Conservation (phyloP, 768 basidiomycete genomes). For the Scleroderma bovista region DNA sequence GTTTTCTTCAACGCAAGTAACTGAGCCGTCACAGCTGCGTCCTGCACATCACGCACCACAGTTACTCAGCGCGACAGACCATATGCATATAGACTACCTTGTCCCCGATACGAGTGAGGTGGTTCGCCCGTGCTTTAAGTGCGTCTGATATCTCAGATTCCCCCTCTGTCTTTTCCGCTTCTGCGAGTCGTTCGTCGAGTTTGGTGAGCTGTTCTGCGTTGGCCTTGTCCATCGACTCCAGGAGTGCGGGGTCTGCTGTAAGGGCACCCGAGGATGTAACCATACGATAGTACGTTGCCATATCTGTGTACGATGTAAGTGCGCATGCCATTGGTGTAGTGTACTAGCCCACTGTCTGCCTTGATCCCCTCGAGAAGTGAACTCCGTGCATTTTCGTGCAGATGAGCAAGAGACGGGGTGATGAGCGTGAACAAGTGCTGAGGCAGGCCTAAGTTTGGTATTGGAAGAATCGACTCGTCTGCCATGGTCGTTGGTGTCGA, state of each 20-base stretch:
- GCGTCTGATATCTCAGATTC: conserved; percentile 92
- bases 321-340: neutral
- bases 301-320: conserved; percentile 45
- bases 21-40: conserved; percentile 75
- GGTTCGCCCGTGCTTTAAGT: conserved; percentile 76
- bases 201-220: conserved; percentile 70
- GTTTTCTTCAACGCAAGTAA: conserved; percentile 86
- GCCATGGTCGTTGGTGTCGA: conserved; percentile 46
- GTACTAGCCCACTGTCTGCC: conserved; percentile 61
- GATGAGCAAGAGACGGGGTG: conserved; percentile 49
- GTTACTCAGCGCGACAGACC: conserved; percentile 25
- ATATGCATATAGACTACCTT: conserved; percentile 36
- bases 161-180: conserved; percentile 87
- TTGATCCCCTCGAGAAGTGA: conserved; percentile 70
- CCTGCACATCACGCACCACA: conserved; percentile 60
- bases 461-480: conserved; percentile 78
- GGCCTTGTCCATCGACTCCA: conserved; percentile 39
- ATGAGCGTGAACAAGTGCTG: conserved; percentile 76
- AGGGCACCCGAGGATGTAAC: conserved; percentile 43
- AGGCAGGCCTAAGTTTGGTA: conserved; percentile 79
- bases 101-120: conserved; percentile 79
- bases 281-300: conserved; percentile 71
- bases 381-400: conserved; percentile 62
- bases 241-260: conserved; percentile 22
- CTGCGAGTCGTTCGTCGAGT: conserved; percentile 72